Conservation (phyloP, 305 asterid species). For the Rubia tinctorum region DNA sequence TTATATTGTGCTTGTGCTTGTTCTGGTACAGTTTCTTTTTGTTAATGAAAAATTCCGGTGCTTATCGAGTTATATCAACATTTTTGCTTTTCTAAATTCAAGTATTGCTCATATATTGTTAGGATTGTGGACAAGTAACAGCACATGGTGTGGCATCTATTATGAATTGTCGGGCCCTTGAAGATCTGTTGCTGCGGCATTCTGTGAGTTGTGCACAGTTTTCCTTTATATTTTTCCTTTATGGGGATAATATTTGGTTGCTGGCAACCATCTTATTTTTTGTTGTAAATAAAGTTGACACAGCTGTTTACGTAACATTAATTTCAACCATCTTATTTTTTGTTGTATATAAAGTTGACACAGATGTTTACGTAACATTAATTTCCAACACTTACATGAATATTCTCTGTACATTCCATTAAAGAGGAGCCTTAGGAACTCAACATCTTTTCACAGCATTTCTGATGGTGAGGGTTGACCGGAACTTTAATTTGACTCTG, state of each 20-base stretch:
- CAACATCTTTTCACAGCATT: background rate
- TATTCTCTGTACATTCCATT: background rate
- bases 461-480: constrained; percentile 1
- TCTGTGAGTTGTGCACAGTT: constrained; percentile 43
- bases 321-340: background rate
- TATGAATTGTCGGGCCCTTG: constrained; percentile 72
- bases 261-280: background rate
- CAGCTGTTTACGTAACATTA: background rate
- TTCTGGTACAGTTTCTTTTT: background rate
- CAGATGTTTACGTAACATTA: background rate
- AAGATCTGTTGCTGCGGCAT: constrained; percentile 73
- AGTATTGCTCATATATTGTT: constrained; percentile 19
- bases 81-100: constrained; percentile 1
- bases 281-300: background rate
- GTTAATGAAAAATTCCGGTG: background rate
- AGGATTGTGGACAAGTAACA: constrained; percentile 91
- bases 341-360: background rate
- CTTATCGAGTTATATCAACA: background rate
- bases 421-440: background rate
- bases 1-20: background rate
- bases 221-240: constrained; percentile 1
- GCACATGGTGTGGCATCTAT: constrained; percentile 54
- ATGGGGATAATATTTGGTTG: background rate
- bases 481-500: constrained; percentile 24
- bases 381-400: background rate